Evolutionary conservation across 2,329 filamentous ascomycete species (phyloP), one percentile per base, ranked within the genome.

Genomic region (Neofusicoccum cordaticola): DNA sequence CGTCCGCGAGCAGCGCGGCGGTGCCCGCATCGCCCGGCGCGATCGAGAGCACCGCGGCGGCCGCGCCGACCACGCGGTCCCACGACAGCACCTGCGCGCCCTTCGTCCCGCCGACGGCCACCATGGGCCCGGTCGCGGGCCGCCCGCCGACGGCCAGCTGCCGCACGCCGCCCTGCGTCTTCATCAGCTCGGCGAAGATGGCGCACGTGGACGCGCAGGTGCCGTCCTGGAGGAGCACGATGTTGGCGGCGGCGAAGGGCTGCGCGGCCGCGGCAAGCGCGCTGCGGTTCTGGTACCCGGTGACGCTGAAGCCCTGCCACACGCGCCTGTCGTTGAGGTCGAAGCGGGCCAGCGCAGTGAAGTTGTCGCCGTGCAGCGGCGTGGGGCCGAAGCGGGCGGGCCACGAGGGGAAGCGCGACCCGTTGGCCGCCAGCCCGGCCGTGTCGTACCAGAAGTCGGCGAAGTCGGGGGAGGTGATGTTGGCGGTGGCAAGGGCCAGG

Each of bases 161-260:
- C 51, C 77, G 75, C 39, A 81, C 75, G 31, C 74, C 76, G 9
- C 74, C 80, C 71, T 81, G 79, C 56, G 79, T 78, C 19, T 78
- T 77, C 70, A 82, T 78, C 3, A 82, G 70, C 65, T 82, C 80
- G n/a, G 73, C 71, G 66, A 78, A 80, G 65, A 82, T 78, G 45
- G 79, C 77, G 70, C 80, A 82, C n/a, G 80, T 81, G 0, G 74
- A 78, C 1, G 78, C 78, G 69, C 80, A 82, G 74, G 79, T 79
- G 64, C 80, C 80, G 62, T 82, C 80, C 67, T 76, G 73, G 2
- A 81, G 67, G 35, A 80, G 74, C 37, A 80, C 71, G 63, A 81
- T 78, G 67, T 80, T 72, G 37, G 77, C 68, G 1, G 76, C 69
- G 35, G 70, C 63, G 66, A 80, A 81, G 0, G 75, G 74, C 65